phyloP scores from a whole-genome alignment of 768 basidiomycete species.

The Neoboletus brunneissimus region DNA sequence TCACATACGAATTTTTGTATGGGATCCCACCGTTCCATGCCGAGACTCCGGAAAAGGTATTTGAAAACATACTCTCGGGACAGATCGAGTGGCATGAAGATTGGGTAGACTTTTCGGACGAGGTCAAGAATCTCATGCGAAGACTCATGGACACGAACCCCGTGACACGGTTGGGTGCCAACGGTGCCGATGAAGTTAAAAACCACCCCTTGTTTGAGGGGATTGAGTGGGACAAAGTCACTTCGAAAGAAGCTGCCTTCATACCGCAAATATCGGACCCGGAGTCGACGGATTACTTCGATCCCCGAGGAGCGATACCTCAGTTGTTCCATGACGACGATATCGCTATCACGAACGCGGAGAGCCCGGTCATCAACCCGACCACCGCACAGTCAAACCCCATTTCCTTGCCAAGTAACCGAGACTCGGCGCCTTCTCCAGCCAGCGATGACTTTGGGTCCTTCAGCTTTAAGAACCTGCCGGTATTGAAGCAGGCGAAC shows the following conservation, averaged over 20 bases:
- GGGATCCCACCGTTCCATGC: slow-evolving; percentile 98
- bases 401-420: slow-evolving; percentile 34
- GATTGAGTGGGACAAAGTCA: slow-evolving; percentile 93
- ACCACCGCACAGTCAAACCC: slow-evolving; percentile 12
- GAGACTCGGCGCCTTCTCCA: slow-evolving; percentile 47
- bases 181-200: slow-evolving; percentile 92
- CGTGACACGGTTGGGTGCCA: slow-evolving; percentile 71
- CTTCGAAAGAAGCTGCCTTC: slow-evolving; percentile 86
- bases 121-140: slow-evolving; percentile 89
- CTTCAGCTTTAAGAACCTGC: slow-evolving; percentile 97
- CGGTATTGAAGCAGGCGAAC: slow-evolving; percentile 94
- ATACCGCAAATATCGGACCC: slow-evolving; percentile 94
- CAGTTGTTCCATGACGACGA: slow-evolving; percentile 94
- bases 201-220: slow-evolving; percentile 85
- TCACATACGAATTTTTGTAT: slow-evolving; percentile 97
- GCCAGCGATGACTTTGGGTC: slow-evolving; percentile 91
- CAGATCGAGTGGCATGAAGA: slow-evolving; percentile 96
- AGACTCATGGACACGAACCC: slow-evolving; percentile 82
- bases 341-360: slow-evolving; percentile 50
- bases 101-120: slow-evolving; percentile 79
- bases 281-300: slow-evolving; percentile 99
- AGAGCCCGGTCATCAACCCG: slow-evolving; percentile 38
- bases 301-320: slow-evolving; percentile 88
- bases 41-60: slow-evolving; percentile 94
- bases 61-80: slow-evolving; percentile 96